phyloP scores from a whole-genome alignment of 176 grass and related monocot species.

The Dendrocalamus sinicus region DNA sequence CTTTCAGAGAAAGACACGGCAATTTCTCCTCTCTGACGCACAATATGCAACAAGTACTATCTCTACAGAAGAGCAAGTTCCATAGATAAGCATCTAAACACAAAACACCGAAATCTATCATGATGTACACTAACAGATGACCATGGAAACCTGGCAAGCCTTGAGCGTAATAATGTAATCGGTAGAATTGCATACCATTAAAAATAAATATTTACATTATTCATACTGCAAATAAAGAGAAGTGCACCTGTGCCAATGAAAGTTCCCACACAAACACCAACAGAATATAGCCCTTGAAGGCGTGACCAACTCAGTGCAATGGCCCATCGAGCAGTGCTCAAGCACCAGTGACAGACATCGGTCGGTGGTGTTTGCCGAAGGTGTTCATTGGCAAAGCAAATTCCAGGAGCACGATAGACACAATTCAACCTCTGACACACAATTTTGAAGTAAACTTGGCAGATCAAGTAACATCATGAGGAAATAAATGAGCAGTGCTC shows the following conservation, averaged over 20 bases:
- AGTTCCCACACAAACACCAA: slow-evolving; percentile 32
- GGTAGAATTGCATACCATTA: slow-evolving; percentile 19
- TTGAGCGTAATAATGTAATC: slow-evolving; percentile 8
- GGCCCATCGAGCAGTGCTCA: not conserved
- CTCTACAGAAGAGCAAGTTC: not conserved
- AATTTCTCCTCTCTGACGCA: not conserved
- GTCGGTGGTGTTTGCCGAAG: slow-evolving; percentile 25
- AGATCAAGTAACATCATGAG: slow-evolving; percentile 9
- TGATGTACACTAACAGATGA: not conserved
- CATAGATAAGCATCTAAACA: not conserved
- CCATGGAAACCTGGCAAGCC: not conserved
- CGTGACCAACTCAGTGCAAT: not conserved
- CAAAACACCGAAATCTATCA: not conserved
- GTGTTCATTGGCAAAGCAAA: slow-evolving; percentile 29
- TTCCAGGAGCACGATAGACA: slow-evolving; percentile 10
- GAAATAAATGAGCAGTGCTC: slow-evolving; percentile 5
- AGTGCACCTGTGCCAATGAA: slow-evolving; percentile 34
- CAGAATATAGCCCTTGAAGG: slow-evolving; percentile 21
- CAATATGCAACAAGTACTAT: not conserved
- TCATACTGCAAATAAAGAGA: slow-evolving; percentile 37
- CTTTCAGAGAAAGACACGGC: not conserved
- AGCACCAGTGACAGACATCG: not conserved
- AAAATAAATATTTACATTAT: slow-evolving; percentile 53
- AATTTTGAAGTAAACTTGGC: slow-evolving; percentile 37
- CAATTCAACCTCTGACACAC: slow-evolving; percentile 6